These are phyloP conservation scores for Mycena maculata DNA, from an alignment of 768 basidiomycete species.

Conservation along the genomic window DNA sequence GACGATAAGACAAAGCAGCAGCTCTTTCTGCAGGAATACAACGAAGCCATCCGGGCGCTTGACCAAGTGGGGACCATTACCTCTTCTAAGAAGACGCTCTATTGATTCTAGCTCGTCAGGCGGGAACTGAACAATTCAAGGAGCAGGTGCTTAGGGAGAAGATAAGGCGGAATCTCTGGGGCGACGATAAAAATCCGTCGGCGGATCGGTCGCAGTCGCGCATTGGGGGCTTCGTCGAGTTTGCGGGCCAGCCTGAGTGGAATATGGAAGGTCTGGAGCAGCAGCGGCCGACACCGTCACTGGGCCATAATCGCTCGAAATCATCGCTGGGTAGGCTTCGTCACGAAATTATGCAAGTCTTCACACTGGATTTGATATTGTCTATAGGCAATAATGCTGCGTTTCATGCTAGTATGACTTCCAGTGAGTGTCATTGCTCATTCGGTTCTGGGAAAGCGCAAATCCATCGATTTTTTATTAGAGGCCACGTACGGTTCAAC, in stretches of 20 bases:
- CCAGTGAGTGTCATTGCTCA: slow-evolving; percentile 5
- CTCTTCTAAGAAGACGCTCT: too few species aligned
- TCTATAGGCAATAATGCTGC: slow-evolving; percentile 25
- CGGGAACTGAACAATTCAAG: slow-evolving; percentile 24
- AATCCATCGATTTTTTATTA: not conserved
- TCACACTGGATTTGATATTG: not conserved
- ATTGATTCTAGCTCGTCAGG: too few species aligned
- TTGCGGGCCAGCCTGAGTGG: slow-evolving; percentile 17
- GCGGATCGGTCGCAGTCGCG: slow-evolving; percentile 30
- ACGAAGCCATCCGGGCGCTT: slow-evolving; percentile 21
- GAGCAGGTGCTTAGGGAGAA: slow-evolving; percentile 27
- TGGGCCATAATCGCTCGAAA: slow-evolving; percentile 22
- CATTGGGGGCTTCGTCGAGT: slow-evolving; percentile 31
- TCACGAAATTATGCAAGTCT: not conserved
- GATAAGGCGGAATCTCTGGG: slow-evolving; percentile 24
- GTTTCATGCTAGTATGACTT: slow-evolving; percentile 22
- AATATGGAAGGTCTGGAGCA: slow-evolving; percentile 20
- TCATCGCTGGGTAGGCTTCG: slow-evolving; percentile 27
- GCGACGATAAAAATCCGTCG: slow-evolving; percentile 8
- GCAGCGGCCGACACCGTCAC: slow-evolving; percentile 19
- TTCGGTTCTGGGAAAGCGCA: not conserved
- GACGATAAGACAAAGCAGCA: slow-evolving; percentile 29
- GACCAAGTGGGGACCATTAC: slow-evolving; percentile 26
- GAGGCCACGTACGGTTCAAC: slow-evolving; percentile 18
- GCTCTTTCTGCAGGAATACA: slow-evolving; percentile 30